phyloP scores from a whole-genome alignment of 805 yeast genomes.

The Ogataea corticis region DNA sequence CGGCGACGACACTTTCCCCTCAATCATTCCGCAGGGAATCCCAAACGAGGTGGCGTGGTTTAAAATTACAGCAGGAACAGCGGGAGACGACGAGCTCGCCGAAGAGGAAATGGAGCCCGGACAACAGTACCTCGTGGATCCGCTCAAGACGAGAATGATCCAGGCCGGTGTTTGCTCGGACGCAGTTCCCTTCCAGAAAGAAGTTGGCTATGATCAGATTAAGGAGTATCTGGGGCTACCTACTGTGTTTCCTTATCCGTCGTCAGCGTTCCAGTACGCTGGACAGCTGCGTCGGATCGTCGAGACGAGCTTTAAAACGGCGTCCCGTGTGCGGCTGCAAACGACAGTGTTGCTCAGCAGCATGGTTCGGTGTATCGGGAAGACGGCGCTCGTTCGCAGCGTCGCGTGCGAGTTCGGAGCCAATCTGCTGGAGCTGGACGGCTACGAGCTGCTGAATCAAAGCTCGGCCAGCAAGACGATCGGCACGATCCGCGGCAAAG shows the following conservation, averaged over 20 bases:
- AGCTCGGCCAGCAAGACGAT: slow-evolving; percentile 78
- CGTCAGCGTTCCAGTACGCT: slow-evolving; percentile 45
- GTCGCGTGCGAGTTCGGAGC: slow-evolving; percentile 61
- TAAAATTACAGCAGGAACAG: slow-evolving; percentile 55
- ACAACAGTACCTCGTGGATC: slow-evolving; percentile 60
- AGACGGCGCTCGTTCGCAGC: slow-evolving; percentile 59
- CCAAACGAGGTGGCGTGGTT: slow-evolving; percentile 87
- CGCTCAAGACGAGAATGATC: slow-evolving; percentile 64
- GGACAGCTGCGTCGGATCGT: slow-evolving; percentile 54
- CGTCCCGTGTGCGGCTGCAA: slow-evolving; percentile 40
- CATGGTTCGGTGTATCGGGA: slow-evolving; percentile 75
- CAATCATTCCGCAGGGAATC: slow-evolving; percentile 55
- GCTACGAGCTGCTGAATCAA: slow-evolving; percentile 61
- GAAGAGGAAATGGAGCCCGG: slow-evolving; percentile 20
- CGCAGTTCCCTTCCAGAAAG: slow-evolving; percentile 31
- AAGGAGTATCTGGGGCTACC: slow-evolving; percentile 19
- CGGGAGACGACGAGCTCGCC: slow-evolving; percentile 23
- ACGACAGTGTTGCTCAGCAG: slow-evolving; percentile 72
- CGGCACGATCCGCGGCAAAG: slow-evolving; percentile 73
- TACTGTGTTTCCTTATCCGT: slow-evolving; percentile 17
- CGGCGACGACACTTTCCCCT: slow-evolving; percentile 23
- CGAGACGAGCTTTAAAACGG: slow-evolving; percentile 45
- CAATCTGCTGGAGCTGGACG: slow-evolving; percentile 68
- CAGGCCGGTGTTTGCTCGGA: slow-evolving; percentile 61
- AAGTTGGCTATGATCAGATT: slow-evolving; percentile 17